A percentile compares a stretch with the other conserved stretches of the same genome.
phyloP scores from a whole-genome alignment of 306 rosid genomes.

The Vigna hirtella region DNA sequence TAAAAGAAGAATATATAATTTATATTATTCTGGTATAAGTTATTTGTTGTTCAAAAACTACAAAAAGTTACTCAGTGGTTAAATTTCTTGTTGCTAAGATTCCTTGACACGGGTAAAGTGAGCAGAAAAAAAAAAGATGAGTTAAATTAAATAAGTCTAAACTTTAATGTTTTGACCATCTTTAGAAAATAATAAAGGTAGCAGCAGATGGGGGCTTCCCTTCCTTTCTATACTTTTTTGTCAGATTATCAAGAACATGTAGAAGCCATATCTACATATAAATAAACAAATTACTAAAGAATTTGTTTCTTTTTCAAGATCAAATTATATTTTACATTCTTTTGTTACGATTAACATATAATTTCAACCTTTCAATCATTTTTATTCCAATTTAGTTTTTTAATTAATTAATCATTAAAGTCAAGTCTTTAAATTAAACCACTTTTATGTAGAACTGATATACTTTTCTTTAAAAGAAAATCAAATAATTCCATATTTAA shows the following conservation, averaged over 20 bases:
- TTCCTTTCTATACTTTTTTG: neutral
- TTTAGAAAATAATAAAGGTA: slow-evolving; percentile 32
- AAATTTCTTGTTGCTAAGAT: neutral
- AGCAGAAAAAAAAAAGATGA: neutral
- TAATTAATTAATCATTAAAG: neutral
- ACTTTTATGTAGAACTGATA: neutral
- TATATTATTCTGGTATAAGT: too few relatives aligned
- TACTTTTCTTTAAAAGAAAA: neutral
- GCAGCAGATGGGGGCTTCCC: slow-evolving; percentile 2
- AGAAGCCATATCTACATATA: neutral
- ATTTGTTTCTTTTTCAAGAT: neutral
- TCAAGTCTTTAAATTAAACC: neutral
- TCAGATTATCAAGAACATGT: slow-evolving; percentile 7
- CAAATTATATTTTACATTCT: neutral
- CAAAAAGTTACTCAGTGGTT: too few relatives aligned
- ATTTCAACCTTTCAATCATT: neutral
- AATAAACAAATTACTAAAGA: neutral
- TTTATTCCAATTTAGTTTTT: neutral
- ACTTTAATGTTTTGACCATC: slow-evolving; percentile 43
- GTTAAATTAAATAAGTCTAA: neutral
- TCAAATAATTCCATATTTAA: neutral
- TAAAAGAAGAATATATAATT: neutral
- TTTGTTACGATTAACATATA: neutral
- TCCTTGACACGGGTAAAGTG: slow-evolving; percentile 9
- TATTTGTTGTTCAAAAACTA: neutral